These are phyloP conservation scores for Baorangia bicolor DNA, from an alignment of 768 basidiomycete genomes.

Conservation along the genomic window DNA sequence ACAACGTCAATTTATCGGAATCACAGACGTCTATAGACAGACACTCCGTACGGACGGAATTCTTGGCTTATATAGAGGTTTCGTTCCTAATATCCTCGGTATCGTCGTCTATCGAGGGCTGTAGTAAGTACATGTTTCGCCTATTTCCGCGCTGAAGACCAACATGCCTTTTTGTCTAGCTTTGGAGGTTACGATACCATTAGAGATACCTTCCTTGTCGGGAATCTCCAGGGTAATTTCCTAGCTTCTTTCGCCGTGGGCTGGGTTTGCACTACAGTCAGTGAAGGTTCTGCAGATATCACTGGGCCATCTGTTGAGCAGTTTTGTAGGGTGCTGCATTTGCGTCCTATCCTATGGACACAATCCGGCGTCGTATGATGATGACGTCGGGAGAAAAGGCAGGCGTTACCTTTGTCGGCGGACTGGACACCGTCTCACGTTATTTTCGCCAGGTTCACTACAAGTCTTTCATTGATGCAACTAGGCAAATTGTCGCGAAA, in stretches of 20 bases:
- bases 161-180: slow-evolving; percentile 18
- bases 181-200: slow-evolving; percentile 46
- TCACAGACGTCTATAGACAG: slow-evolving; percentile 44
- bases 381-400: slow-evolving; percentile 43
- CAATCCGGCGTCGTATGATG: slow-evolving; percentile 48
- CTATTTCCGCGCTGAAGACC: not conserved
- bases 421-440: not conserved
- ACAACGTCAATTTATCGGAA: slow-evolving; percentile 40
- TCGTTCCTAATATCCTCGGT: slow-evolving; percentile 41
- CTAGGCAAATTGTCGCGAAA: slow-evolving; percentile 39
- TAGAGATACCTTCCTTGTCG: slow-evolving; percentile 39
- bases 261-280: slow-evolving; percentile 41
- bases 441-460: slow-evolving; percentile 33
- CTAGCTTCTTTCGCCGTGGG: slow-evolving; percentile 41
- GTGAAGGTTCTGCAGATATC: not conserved
- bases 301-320: not conserved
- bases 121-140: slow-evolving; percentile 32
- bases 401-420: not conserved
- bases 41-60: slow-evolving; percentile 42
- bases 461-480: slow-evolving; percentile 40
- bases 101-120: slow-evolving; percentile 44
- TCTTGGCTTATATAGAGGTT: slow-evolving; percentile 42
- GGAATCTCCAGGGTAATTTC: slow-evolving; percentile 39
- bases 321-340: slow-evolving; percentile 34
- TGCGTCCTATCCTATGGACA: slow-evolving; percentile 44